A percentile compares a stretch with the other conserved stretches of the same genome.
Evolutionary conservation across 1,139 yeast genomes (phyloP).

Genomic region (Blastobotrys arbuscula): DNA sequence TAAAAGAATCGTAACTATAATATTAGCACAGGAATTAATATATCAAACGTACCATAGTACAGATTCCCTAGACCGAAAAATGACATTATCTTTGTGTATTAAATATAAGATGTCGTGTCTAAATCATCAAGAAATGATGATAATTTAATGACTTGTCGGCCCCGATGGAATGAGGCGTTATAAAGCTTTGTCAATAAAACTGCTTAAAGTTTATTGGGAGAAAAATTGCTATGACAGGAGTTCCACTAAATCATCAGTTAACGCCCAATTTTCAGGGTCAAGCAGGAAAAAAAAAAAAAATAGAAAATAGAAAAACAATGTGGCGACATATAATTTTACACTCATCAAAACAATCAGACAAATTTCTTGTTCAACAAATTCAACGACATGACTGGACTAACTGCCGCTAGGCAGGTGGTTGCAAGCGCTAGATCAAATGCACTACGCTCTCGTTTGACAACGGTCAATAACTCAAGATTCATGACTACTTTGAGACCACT

Average conservation of each 20-base stretch:
- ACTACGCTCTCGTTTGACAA: not conserved
- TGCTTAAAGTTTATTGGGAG: not conserved
- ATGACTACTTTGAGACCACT: not conserved
- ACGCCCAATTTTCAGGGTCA: not conserved
- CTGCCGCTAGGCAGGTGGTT: slow-evolving; percentile 10
- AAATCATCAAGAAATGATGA: not conserved
- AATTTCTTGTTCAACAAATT: not conserved
- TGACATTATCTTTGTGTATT: not conserved
- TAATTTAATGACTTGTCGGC: not conserved
- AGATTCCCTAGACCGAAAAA: slow-evolving; percentile 66
- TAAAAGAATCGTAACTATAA: slow-evolving; percentile 47
- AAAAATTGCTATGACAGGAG: too few relatives aligned
- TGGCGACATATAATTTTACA: not conserved
- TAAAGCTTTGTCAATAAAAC: not conserved
- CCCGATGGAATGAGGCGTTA: not conserved
- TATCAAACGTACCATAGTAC: slow-evolving; percentile 46
- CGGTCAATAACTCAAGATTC: not conserved
- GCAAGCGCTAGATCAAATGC: slow-evolving; percentile 3
- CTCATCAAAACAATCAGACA: not conserved
- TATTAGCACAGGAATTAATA: slow-evolving; percentile 12
- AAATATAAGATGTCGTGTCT: not conserved
- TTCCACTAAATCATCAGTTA: too few relatives aligned
- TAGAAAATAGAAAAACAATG: not conserved
- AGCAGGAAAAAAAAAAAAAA: not conserved
- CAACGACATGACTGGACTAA: slow-evolving; percentile 2